phyloP scores from a whole-genome alignment of 179 eudicot genomes.

The Silene coronaria region DNA sequence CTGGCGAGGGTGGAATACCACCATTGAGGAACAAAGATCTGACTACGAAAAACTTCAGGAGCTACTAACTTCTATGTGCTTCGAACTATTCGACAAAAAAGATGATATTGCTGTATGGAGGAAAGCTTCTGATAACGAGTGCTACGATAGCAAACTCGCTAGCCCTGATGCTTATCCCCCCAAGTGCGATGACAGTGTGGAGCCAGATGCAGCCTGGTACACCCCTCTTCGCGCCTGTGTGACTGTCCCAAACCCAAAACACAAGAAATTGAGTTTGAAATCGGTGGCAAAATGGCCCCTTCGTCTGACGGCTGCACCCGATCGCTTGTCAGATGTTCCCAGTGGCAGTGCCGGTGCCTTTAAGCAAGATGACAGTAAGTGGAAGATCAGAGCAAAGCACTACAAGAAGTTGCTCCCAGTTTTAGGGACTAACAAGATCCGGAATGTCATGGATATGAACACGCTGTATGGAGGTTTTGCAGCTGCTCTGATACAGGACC shows the following conservation, averaged over 20 bases:
- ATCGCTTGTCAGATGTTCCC: conserved; percentile 42
- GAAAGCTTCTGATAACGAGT: conserved; percentile 49
- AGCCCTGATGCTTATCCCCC: conserved; percentile 60
- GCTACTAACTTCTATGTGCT: conserved; percentile 66
- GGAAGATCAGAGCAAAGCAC: conserved; percentile 59
- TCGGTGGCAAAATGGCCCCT: conserved; percentile 64
- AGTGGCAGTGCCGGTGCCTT: conserved; percentile 53
- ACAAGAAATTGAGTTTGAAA: conserved; percentile 38
- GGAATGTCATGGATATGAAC: conserved; percentile 89
- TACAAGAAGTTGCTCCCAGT: conserved; percentile 63
- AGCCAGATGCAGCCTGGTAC: conserved; percentile 78
- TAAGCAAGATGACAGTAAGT: conserved; percentile 57
- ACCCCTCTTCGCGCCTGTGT: conserved; percentile 75
- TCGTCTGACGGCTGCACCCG: conserved; percentile 51
- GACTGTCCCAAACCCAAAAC: conserved; percentile 49
- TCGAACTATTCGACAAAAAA: conserved; percentile 55
- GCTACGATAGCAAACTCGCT: conserved; percentile 50
- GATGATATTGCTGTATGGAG: conserved; percentile 86
- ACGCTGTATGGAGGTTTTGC: conserved; percentile 81
- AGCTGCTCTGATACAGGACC: conserved; percentile 56
- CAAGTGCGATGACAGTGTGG: conserved; percentile 70
- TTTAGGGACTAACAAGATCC: conserved; percentile 58
- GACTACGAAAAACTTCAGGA: conserved; percentile 61
- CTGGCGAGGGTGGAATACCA: conserved; percentile 87
- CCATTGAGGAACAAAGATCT: conserved; percentile 59